Evolutionary conservation across 352 stramenopile genomes (phyloP).

Genomic region (Globisporangium alternatum): DNA sequence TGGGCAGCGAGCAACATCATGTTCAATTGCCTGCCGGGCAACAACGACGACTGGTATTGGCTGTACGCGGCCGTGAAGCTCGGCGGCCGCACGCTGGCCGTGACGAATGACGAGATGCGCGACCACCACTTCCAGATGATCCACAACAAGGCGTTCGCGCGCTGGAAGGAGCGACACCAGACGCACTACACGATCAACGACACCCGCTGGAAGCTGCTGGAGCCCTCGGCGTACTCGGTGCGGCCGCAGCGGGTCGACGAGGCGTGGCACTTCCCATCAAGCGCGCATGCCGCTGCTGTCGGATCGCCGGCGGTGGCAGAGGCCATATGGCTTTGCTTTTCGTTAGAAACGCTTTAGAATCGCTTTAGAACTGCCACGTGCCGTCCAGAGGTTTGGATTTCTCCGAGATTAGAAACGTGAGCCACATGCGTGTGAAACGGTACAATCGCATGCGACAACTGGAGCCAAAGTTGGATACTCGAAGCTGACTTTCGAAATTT

Average conservation of each 20-base stretch:
- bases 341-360: constrained; percentile 24
- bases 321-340: constrained; percentile 49
- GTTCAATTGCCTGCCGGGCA: constrained; percentile 92
- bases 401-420: background rate
- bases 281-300: background rate
- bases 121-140: constrained; percentile 99
- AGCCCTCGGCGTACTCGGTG: constrained; percentile 59
- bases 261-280: constrained; percentile 71
- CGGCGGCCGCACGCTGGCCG: constrained; percentile 74
- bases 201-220: constrained; percentile 36
- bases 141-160: constrained; percentile 90
- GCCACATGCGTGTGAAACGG: background rate
- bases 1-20: constrained; percentile 81
- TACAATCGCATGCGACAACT: background rate
- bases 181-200: constrained; percentile 87
- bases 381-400: background rate
- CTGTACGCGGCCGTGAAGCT: constrained; percentile 93
- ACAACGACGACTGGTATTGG: constrained; percentile 99
- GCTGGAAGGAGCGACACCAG: constrained; percentile 97
- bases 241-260: constrained; percentile 53
- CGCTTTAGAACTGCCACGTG: background rate
- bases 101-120: constrained; percentile 99
- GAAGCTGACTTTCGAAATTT: background rate
- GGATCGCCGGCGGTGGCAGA: constrained; percentile 1
- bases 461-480: background rate